Percentiles rank a stretch among this genome's conserved stretches.
Conservation (phyloP, 352 stramenopile species). For the Thalassiosira oceanica region DNA sequence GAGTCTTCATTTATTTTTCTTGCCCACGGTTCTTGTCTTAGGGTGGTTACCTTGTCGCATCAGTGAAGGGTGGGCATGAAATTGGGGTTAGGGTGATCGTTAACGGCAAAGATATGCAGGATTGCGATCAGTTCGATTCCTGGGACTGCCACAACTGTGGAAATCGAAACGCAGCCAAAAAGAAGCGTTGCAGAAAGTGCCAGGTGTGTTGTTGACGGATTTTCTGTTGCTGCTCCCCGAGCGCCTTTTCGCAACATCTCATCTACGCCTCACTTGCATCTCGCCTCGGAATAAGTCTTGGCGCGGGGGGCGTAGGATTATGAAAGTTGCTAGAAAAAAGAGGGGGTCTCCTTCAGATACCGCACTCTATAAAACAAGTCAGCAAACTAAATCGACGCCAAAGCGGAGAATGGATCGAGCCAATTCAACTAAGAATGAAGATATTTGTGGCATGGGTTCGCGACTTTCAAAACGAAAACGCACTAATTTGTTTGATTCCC, state of each 20-base stretch:
- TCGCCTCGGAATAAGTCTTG: slow-evolving; percentile 8
- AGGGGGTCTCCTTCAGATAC: neutral
- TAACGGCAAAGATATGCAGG: too few species aligned
- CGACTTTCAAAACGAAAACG: slow-evolving; percentile 44
- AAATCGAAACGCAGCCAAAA: slow-evolving; percentile 10
- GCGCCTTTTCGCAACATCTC: too few species aligned
- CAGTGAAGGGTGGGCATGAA: too few species aligned
- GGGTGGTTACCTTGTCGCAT: too few species aligned
- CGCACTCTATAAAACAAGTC: neutral
- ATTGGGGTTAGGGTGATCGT: too few species aligned
- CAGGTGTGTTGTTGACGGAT: slow-evolving; percentile 26
- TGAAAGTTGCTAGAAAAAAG: neutral
- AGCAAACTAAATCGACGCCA: neutral
- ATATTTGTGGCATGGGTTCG: slow-evolving; percentile 7
- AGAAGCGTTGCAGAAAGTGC: slow-evolving; percentile 34
- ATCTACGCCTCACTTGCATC: slow-evolving; percentile 10
- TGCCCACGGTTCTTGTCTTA: too few species aligned
- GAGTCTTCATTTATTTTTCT: too few species aligned
- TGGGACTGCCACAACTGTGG: slow-evolving; percentile 32
- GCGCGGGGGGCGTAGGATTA: neutral
- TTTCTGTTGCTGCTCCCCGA: too few species aligned
- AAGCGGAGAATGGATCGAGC: neutral
- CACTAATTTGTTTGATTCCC: slow-evolving; percentile 43
- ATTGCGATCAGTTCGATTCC: too few species aligned
- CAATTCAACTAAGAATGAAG: slow-evolving; percentile 5